These are phyloP conservation scores for Dioscorea zingiberensis DNA, from an alignment of 106 monocot genomes.

Conservation along the genomic window DNA sequence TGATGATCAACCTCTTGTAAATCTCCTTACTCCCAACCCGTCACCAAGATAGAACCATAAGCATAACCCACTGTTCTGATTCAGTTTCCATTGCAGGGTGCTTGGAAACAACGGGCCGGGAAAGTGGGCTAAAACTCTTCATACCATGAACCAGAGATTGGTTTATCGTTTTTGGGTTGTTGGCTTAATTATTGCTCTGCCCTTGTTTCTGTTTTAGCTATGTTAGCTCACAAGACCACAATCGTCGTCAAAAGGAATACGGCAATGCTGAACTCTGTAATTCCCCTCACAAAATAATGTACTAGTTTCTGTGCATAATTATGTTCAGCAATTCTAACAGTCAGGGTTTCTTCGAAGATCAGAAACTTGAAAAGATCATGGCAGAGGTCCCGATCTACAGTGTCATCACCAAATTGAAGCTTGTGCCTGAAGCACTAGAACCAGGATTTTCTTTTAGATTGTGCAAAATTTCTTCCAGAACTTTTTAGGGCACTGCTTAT, in stretches of 20 bases:
- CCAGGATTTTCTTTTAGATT: too few species aligned
- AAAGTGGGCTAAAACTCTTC: not conserved
- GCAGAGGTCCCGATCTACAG: too few species aligned
- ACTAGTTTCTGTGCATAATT: too few species aligned
- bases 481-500: too few species aligned
- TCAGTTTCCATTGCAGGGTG: not conserved
- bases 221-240: not conserved
- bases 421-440: too few species aligned
- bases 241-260: not conserved
- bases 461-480: too few species aligned
- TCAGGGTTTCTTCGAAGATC: too few species aligned
- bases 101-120: not conserved
- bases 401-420: too few species aligned
- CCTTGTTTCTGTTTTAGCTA: not conserved
- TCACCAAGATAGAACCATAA: not conserved
- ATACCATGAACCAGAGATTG: not conserved
- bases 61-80: not conserved
- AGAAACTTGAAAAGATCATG: too few species aligned
- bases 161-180: not conserved
- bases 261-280: not conserved
- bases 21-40: not conserved
- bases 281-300: too few species aligned
- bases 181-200: not conserved
- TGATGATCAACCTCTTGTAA: conserved; percentile 78
- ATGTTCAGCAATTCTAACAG: too few species aligned